Percentiles rank a stretch among this genome's conserved stretches.
Evolutionary conservation across 805 yeast species (phyloP).

Genomic region (Schizosaccharomyces pombe): DNA sequence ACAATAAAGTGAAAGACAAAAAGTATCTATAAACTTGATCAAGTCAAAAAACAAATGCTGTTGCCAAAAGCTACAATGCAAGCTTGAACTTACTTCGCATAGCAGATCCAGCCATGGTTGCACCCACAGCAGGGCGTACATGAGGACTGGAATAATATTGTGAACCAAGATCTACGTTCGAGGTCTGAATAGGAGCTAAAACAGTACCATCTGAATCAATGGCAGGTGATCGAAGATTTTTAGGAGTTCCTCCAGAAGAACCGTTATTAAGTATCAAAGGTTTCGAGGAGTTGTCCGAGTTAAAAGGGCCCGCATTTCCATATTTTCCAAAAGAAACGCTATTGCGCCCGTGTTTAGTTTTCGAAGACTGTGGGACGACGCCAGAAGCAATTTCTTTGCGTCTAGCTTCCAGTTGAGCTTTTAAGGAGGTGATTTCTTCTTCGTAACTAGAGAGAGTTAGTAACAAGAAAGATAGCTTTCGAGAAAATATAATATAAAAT

Average conservation of each 20-base stretch:
- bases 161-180: not conserved
- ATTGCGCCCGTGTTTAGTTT: not conserved
- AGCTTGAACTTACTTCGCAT: not conserved
- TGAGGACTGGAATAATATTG: not conserved
- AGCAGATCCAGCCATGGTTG: not conserved
- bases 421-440: constrained; percentile 68
- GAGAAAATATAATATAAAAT: constrained; percentile 58
- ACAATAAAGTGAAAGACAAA: too few species aligned
- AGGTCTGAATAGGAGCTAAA: constrained; percentile 5
- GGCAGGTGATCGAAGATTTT: not conserved
- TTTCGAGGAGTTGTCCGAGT: not conserved
- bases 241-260: not conserved
- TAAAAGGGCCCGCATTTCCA: too few species aligned
- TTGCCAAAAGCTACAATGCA: too few species aligned
- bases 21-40: too few species aligned
- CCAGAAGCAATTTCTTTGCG: constrained; percentile 25
- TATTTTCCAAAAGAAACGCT: not conserved
- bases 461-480: constrained; percentile 45
- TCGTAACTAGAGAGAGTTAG: constrained; percentile 28
- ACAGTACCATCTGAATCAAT: constrained; percentile 7
- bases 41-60: too few species aligned
- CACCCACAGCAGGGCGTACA: not conserved
- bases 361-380: too few species aligned
- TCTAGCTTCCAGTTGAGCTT: constrained; percentile 61
- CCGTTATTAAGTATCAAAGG: not conserved